Conservation (phyloP, 306 rosid genomes). For the Ammopiptanthus mongolicus region DNA sequence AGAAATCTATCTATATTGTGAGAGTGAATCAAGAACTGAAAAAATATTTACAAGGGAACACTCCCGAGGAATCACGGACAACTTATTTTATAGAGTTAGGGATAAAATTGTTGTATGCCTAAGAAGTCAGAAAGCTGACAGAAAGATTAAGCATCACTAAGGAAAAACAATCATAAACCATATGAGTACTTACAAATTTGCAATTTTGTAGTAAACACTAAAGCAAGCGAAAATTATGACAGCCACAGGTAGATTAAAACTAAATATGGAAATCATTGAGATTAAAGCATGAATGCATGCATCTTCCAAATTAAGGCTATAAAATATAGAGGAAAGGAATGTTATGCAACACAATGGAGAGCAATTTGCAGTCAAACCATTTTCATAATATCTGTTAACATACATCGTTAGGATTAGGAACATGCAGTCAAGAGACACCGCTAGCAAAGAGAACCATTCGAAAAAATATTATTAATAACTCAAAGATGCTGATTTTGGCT, state of each 20-base stretch:
- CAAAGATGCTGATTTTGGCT: neutral
- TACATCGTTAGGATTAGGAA: neutral
- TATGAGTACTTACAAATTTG: neutral
- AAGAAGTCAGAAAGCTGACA: conserved; percentile 13
- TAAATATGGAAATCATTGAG: neutral
- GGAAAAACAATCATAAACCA: conserved; percentile 7
- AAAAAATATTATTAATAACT: conserved; percentile 7
- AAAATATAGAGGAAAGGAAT: neutral
- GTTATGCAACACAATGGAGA: neutral
- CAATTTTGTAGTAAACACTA: neutral
- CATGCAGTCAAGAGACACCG: neutral
- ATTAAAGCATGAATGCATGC: neutral
- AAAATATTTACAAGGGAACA: too few relatives aligned
- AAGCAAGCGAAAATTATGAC: neutral
- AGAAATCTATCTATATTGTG: too few relatives aligned
- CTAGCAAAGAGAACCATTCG: neutral
- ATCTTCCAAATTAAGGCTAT: conserved; percentile 6
- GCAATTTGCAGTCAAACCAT: neutral
- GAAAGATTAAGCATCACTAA: conserved; percentile 14
- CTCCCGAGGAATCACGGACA: too few relatives aligned
- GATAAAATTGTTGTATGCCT: neutral
- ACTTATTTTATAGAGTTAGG: neutral
- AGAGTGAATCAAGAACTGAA: too few relatives aligned
- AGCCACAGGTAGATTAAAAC: neutral
- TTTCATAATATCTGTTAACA: neutral